Evolutionary conservation across 2,329 filamentous ascomycete species (phyloP).

Genomic region (Tetracladium maxilliforme): DNA sequence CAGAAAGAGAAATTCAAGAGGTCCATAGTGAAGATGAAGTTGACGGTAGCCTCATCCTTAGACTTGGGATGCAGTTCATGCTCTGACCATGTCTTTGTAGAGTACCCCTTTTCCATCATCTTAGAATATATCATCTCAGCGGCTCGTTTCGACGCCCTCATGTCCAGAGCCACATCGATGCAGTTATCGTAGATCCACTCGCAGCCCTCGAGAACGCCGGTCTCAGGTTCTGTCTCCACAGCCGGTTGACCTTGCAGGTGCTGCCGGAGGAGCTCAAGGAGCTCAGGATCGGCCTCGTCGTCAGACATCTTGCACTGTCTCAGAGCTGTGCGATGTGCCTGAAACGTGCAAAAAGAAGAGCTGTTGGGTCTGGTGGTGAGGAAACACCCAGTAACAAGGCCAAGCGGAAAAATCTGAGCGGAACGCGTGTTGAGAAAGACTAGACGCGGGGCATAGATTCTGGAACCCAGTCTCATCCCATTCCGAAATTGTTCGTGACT

Average conservation of each 20-base stretch:
- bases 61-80: conserved; percentile 81
- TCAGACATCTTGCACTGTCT: conserved; percentile 73
- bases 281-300: conserved; percentile 79
- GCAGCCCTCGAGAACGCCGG: conserved; percentile 67
- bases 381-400: too few relatives aligned
- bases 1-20: conserved; percentile 95
- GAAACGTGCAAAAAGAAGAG: too few relatives aligned
- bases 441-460: too few relatives aligned
- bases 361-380: too few relatives aligned
- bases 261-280: conserved; percentile 73
- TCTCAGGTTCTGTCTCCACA: conserved; percentile 48
- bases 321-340: too few relatives aligned
- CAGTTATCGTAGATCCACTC: conserved; percentile 84
- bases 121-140: conserved; percentile 63
- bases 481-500: too few relatives aligned
- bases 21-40: conserved; percentile 97
- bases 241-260: conserved; percentile 48
- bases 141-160: conserved; percentile 67
- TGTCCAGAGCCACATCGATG: conserved; percentile 83
- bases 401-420: too few relatives aligned
- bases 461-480: too few relatives aligned
- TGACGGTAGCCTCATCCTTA: conserved; percentile 65
- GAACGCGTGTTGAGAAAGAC: too few relatives aligned
- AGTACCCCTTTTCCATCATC: conserved; percentile 77
- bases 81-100: conserved; percentile 70